Evolutionary conservation across 768 basidiomycete species (phyloP), one percentile per base, ranked within the genome.

Genomic region (Calvatia gigantea): DNA sequence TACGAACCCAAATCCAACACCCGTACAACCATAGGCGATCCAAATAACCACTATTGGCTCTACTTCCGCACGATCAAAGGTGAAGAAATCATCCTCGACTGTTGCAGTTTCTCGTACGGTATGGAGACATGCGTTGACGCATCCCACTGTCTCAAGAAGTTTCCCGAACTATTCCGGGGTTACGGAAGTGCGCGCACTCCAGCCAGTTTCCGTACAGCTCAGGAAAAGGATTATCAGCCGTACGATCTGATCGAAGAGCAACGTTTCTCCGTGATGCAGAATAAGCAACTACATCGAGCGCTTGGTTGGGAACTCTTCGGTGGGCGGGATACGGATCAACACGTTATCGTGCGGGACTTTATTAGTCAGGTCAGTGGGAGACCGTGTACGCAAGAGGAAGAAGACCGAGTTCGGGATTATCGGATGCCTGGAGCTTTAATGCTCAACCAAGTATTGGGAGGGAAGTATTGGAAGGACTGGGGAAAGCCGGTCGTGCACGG

Each of bases 11-110:
- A 63, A 7, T 62, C 66, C 2, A 47, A 61, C 6, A 61, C 54
- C 1, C 66, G 72, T 28, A 43, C 55, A 21, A 63, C 64, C 42
- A 71, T 74, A 0, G 76, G 78, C 45, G 71, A 77, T 57, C 74
- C 77, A 0, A 53, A 73, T 32, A 72, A 79, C 14, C 78, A 79
- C 55, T 78, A 77, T 58, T 79, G 78, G 76, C 67, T 80, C 8
- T 81, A 77, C 57, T 79, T 80, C 68, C 75, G 65, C 4, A 78
- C 74, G 1, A 58, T 74, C 6, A 60, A 67, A 1, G 78, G 76
- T 2, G 69, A 78, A 41, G 70, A 75, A 19, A 58, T 77, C 15
- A 63, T 66, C 14, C 63, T 81, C 9, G 77, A 80, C 46, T 69
- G 69, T 42, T 54, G 56, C 21, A 27, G 41, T 15, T 50, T 31